Base-by-base conservation (phyloP, 768 basidiomycete genomes). In the Butyriboletus loyo region DNA sequence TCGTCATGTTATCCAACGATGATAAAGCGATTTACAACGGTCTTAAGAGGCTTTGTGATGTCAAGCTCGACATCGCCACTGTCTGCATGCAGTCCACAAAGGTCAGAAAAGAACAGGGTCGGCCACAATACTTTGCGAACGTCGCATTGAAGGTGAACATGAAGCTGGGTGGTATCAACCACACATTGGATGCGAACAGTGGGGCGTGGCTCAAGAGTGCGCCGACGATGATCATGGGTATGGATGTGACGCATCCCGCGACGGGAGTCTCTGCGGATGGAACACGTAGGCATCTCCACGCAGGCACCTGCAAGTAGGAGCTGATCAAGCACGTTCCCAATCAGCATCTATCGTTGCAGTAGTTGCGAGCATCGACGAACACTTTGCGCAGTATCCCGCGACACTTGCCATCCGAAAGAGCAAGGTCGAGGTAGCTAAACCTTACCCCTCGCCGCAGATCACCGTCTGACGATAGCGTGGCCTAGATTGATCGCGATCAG, bases 71-170 rank as follows among this genome's bases (percentile, higher is more conserved):
- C 46, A 69, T 74, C 3, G 59, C 82, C 9, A 87, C 84, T 3
- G 82, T 91, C 3, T 92, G 89, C 55, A 86, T 87, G 28, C 88
- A 88, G 50, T 72, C 82, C 0, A 63, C 66, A 22, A 92, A 89
- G 65, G 80, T 92, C 58, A 75, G 77, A 35, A 41, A 36, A 14
- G 1, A 6, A 43, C 85, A 81, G 62, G 80, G 84, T 51, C 81
- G 69, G 59, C 36, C 55, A 43, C 80, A 81, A 46, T 81, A 82
- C 56, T 77, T 72, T 55, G 81, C 80, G 14, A 81, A 80, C 53
- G 77, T 82, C 37, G 78, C 79, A 1, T 64, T 82, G 35, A 83
- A 83, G 66, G 66, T 79, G 30, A 82, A 82, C 60, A 78, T 78
- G 70, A 82, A 82, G 67, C 57, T 80, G 42, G 81, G 81, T 5